A percentile compares a stretch with the other conserved stretches of the same genome.
Conservation (phyloP, 2,329 filamentous ascomycete genomes). For the Drechslerella dactyloides region DNA sequence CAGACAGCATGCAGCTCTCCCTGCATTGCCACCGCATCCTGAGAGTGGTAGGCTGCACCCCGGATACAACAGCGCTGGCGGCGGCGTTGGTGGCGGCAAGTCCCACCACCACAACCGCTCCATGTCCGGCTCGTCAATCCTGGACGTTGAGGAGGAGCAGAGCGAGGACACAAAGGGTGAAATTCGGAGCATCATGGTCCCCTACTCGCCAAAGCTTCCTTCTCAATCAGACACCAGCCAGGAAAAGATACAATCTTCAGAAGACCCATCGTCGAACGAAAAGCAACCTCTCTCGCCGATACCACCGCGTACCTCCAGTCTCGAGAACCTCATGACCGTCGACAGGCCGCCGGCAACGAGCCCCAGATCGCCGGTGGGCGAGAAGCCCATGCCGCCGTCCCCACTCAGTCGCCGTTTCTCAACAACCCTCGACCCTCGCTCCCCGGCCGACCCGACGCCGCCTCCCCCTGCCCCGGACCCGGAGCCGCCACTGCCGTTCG, state of each 20-base stretch:
- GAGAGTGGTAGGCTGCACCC: constrained; percentile 51
- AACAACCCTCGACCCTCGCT: constrained; percentile 43
- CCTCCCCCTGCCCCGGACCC: constrained; percentile 63
- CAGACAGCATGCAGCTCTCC: constrained; percentile 18
- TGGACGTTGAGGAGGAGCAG: constrained; percentile 67
- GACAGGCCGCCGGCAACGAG: constrained; percentile 11
- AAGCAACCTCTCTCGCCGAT: constrained; percentile 50
- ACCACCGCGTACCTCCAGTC: constrained; percentile 46
- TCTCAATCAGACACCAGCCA: constrained; percentile 48
- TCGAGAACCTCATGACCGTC: constrained; percentile 43
- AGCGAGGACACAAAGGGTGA: constrained; percentile 78
- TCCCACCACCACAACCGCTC: constrained; percentile 52
- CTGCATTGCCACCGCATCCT: constrained; percentile 36
- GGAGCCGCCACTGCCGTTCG: constrained; percentile 73
- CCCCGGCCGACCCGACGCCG: constrained; percentile 55
- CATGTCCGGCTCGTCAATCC: constrained; percentile 55
- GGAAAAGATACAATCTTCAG: constrained; percentile 20
- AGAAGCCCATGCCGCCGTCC: constrained; percentile 24
- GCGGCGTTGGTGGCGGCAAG: constrained; percentile 36
- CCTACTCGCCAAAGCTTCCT: constrained; percentile 65
- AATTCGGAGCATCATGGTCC: constrained; percentile 97
- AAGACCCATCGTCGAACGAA: constrained; percentile 23
- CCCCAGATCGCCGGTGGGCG: constrained; percentile 21
- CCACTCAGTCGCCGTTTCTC: constrained; percentile 39
- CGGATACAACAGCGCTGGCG: constrained; percentile 47